Base-by-base conservation (phyloP, 768 basidiomycete genomes). In the Rhizopogon rudus region DNA sequence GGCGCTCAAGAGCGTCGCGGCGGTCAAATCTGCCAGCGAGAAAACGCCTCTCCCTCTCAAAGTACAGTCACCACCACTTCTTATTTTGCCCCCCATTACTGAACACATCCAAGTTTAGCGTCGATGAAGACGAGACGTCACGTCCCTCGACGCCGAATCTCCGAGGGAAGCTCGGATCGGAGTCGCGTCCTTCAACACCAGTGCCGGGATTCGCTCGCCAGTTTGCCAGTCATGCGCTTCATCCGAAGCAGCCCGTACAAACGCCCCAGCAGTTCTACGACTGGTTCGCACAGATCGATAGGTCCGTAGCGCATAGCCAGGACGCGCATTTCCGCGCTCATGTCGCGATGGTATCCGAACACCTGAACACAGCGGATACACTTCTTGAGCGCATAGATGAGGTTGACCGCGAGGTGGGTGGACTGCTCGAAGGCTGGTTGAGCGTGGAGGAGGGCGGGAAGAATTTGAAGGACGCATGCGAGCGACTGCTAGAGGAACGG, bases 231-330 rank as follows among this genome's bases (percentile, higher is more conserved):
- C 82, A 88, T 63, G 78, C 84, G 0, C 73, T 92, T 14, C 87
- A 89, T 64, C 89, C 91, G 2, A 81, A 80, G 49, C 80, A 84
- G 40, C 87, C 91, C 5, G 86, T 98, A 40, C 82, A 88, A 58
- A 96, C 93, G 0, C 88, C 94, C 1, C 93, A 98, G 63, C 93
- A 98, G 61, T 96, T 99, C 71, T 93, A 95, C 66, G 96, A 98
- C 72, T 97, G 94, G 88, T 96, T 94, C 69, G 79, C 91, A 3
- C 78, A 89, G 40, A 85, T 99, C 52, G 94, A 97, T 60, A 80
- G 88, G 14, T 88, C 89, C 3, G 91, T 97, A 39, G 88, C 93
- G 7, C 93, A 93, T 63, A 90, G 90, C 56, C 96, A 98, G 65
- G 96, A 98, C 64, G 84, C 92, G 5, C 88, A 94, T 66, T 98